phyloP scores from a whole-genome alignment of 257 asterid species.

The Salvia splendens region DNA sequence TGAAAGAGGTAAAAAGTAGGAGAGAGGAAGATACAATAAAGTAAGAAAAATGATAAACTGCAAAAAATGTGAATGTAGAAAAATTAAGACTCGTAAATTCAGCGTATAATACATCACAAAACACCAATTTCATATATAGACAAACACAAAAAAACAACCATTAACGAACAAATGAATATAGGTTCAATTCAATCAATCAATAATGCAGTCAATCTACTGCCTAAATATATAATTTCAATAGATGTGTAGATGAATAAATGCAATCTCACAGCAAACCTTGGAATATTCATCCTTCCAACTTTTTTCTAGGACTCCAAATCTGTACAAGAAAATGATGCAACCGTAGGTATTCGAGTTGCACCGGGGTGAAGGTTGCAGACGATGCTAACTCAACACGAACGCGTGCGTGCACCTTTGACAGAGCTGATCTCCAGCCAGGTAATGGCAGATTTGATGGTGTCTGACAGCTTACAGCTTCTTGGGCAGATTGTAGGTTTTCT shows the following conservation, averaged over 20 bases:
- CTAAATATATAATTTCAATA: constrained; percentile 27
- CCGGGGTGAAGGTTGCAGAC: neutral
- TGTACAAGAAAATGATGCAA: constrained; percentile 39
- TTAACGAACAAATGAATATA: constrained; percentile 46
- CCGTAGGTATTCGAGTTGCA: neutral
- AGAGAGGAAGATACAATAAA: too few species aligned
- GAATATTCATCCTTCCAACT: neutral
- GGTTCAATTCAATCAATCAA: constrained; percentile 23
- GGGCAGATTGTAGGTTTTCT: constrained; percentile 86
- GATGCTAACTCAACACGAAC: neutral
- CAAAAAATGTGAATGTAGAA: too few species aligned
- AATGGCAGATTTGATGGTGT: neutral
- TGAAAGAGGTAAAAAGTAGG: too few species aligned
- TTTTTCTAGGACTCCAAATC: constrained; percentile 24
- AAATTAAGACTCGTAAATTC: too few species aligned
- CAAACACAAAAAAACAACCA: constrained; percentile 10
- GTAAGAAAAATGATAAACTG: too few species aligned
- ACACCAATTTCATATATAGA: constrained; percentile 26
- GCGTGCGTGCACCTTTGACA: neutral
- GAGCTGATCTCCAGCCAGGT: neutral
- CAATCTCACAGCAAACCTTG: constrained; percentile 21
- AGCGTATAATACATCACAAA: neutral
- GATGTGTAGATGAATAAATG: constrained; percentile 33
- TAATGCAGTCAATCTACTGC: constrained; percentile 28
- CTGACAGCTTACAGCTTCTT: constrained; percentile 51